phyloP scores from a whole-genome alignment of 129 eudicot genomes.

The Ambrosia trifida region DNA sequence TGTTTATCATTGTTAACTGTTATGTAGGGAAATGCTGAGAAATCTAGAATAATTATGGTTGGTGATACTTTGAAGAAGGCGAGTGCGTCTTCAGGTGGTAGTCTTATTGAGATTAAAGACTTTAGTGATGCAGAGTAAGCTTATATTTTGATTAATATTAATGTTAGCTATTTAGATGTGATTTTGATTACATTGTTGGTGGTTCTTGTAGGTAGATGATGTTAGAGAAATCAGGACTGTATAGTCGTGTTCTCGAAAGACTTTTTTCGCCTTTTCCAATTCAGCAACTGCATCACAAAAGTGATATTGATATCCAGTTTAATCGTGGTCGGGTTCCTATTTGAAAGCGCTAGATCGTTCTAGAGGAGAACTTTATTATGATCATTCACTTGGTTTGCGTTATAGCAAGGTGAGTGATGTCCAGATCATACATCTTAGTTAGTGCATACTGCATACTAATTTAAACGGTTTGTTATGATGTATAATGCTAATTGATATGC shows the following conservation, averaged over 20 bases:
- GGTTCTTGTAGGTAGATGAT: constrained; percentile 63
- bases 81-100: constrained; percentile 67
- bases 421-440: no score
- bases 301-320: constrained; percentile 62
- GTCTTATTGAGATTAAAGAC: constrained; percentile 84
- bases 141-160: no score
- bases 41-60: constrained; percentile 91
- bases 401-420: constrained; percentile 75
- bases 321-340: constrained; percentile 87
- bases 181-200: constrained; percentile 18
- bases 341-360: constrained; percentile 80
- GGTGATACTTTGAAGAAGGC: constrained; percentile 99
- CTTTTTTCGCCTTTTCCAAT: constrained; percentile 92
- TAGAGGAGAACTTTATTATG: constrained; percentile 82
- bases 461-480: no score
- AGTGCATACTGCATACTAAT: not conserved
- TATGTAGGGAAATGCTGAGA: constrained; percentile 96
- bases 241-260: constrained; percentile 85
- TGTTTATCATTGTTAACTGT: no score
- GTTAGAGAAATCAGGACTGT: constrained; percentile 69
- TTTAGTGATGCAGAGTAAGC: constrained; percentile 83
- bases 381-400: constrained; percentile 94
- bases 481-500: no score
- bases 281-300: constrained; percentile 60
- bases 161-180: constrained; percentile 4